phyloP scores from a whole-genome alignment of 2,329 filamentous ascomycete genomes.

The Cordyceps pruinosa region DNA sequence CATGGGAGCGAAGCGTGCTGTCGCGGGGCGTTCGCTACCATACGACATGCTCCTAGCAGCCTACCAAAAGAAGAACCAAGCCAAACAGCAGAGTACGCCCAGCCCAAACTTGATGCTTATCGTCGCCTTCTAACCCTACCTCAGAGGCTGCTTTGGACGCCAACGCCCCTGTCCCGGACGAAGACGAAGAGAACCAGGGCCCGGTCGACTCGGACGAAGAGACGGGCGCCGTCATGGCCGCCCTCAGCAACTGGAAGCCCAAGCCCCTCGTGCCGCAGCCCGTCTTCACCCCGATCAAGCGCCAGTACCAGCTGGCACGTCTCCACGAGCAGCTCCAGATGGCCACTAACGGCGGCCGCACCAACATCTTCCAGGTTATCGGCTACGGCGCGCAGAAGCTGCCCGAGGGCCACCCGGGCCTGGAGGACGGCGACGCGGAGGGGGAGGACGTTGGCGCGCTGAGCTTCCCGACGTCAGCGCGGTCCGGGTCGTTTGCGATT shows the following conservation, averaged over 20 bases:
- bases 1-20: slow-evolving; percentile 90
- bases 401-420: slow-evolving; percentile 41
- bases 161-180: slow-evolving; percentile 82
- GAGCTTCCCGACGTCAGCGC: slow-evolving; percentile 29
- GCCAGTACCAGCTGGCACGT: slow-evolving; percentile 56
- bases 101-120: not conserved
- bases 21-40: slow-evolving; percentile 77
- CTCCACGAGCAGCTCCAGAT: slow-evolving; percentile 60
- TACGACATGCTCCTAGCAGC: slow-evolving; percentile 87
- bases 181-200: slow-evolving; percentile 70
- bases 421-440: slow-evolving; percentile 44
- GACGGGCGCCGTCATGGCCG: slow-evolving; percentile 78
- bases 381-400: slow-evolving; percentile 51
- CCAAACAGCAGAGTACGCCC: slow-evolving; percentile 84
- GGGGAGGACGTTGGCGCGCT: slow-evolving; percentile 47
- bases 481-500: slow-evolving; percentile 26
- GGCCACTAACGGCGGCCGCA: slow-evolving; percentile 58
- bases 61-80: slow-evolving; percentile 97
- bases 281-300: slow-evolving; percentile 53
- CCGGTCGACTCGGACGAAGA: slow-evolving; percentile 94
- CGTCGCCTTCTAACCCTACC: slow-evolving; percentile 15
- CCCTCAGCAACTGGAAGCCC: slow-evolving; percentile 68
- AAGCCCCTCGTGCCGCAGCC: slow-evolving; percentile 67
- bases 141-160: slow-evolving; percentile 89
- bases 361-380: slow-evolving; percentile 57